These are phyloP conservation scores for Daedalea quercina DNA, from an alignment of 768 basidiomycete genomes.

Conservation along the genomic window DNA sequence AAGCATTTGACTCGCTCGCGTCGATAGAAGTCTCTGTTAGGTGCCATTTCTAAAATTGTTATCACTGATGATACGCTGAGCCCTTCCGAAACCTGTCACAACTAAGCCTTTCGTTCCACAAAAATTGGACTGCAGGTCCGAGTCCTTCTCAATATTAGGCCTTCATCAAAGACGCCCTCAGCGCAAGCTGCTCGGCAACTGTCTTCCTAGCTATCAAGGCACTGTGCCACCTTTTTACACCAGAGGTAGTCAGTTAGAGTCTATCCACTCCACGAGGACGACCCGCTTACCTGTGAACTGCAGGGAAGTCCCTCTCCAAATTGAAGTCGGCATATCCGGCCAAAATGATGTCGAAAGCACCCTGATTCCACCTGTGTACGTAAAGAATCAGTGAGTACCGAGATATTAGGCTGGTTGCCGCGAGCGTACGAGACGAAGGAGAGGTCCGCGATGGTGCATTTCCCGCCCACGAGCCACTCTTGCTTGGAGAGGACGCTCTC, in stretches of 20 bases:
- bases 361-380: background rate
- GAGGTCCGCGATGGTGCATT: conserved; percentile 21
- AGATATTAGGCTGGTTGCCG: background rate
- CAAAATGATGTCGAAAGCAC: background rate
- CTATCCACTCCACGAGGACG: background rate
- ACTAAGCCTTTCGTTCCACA: too few species aligned
- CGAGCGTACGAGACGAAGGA: conserved; percentile 13
- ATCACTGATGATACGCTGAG: too few species aligned
- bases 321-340: background rate
- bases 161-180: background rate
- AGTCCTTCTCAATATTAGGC: background rate
- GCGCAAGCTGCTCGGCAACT: background rate
- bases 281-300: background rate
- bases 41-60: too few species aligned
- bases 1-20: too few species aligned
- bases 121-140: too few species aligned
- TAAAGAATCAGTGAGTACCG: background rate
- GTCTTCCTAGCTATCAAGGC: background rate
- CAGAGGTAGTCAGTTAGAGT: background rate
- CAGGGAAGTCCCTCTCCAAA: background rate
- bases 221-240: background rate
- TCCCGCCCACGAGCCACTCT: conserved; percentile 22
- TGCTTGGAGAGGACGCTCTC: conserved; percentile 22
- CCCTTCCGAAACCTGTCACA: too few species aligned
- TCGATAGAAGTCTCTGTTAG: too few species aligned